Evolutionary conservation across 805 yeast genomes (phyloP), one percentile per base, ranked within the genome.

Genomic region (Lipomyces spencermartinsiae): DNA sequence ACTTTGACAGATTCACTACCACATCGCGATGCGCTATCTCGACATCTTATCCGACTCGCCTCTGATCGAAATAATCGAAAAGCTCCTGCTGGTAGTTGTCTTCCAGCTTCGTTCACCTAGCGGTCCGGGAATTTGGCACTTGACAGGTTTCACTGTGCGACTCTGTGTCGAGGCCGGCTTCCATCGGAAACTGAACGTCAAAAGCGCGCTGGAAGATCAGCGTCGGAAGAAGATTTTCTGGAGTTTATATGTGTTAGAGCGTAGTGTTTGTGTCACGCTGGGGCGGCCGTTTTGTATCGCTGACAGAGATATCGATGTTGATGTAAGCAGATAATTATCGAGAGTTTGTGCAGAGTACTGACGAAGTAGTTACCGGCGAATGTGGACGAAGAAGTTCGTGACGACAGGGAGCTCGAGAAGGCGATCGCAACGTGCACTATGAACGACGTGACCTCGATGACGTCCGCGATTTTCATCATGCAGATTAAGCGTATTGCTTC

Each of bases 101-200:
- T 69, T 63, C 55, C 72, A 69, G 49, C 64, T 69, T 16, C 65
- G 72, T 12, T 66, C 71, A 3, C 72, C 72, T 4, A 58, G 65
- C 19, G 71, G 72, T 2, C 70, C 72, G 2, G 71, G 71, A n/a
- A 69, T 69, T 29, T 69, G 72, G 72, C 72, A 69, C 59, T 58
- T 69, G 46, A 68, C 71, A 10, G 72, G 72, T 2, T 69, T 69
- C 55, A 64, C 60, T 31, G 57, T 67, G 65, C 65, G 72, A 5
- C 62, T 69, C 9, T 69, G 72, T 25, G 61, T 69, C 19, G 72
- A 69, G 33, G 70, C 72, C 14, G 72, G 72, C 14, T 63, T 69
- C 39, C 72, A 69, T 55, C 49, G 72, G 12, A 66, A 64, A 31
- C 46, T 64, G 29, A n/a, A 58, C 22, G 49, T 57, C 31, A 57